Percentiles rank a stretch among this genome's conserved stretches.
Conservation (phyloP, 116 monocot genomes). For the Phalaenopsis hybrid region DNA sequence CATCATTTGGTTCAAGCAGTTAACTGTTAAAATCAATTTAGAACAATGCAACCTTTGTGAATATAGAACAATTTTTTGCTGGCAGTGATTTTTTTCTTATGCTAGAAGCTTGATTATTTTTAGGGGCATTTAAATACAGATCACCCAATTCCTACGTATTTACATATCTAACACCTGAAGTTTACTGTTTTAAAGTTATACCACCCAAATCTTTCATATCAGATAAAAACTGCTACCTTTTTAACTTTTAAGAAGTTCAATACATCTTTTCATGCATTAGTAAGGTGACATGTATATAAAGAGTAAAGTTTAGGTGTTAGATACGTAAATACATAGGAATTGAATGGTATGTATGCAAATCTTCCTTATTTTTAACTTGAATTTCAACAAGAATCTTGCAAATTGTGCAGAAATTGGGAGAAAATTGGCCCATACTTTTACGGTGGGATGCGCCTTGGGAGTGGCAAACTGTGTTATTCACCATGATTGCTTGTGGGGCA, state of each 20-base stretch:
- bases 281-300: too few species aligned
- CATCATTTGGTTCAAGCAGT: neutral
- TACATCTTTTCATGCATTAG: too few species aligned
- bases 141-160: too few species aligned
- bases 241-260: too few species aligned
- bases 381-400: neutral
- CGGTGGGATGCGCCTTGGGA: constrained; percentile 85
- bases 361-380: neutral
- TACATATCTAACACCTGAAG: too few species aligned
- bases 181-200: too few species aligned
- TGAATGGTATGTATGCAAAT: too few species aligned
- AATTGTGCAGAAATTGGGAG: constrained; percentile 26
- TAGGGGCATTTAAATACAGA: too few species aligned
- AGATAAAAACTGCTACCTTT: too few species aligned
- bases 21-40: neutral
- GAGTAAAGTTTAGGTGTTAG: too few species aligned
- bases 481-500: constrained; percentile 60
- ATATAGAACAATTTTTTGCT: neutral
- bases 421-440: constrained; percentile 54
- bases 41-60: neutral
- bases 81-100: neutral
- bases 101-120: neutral
- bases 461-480: constrained; percentile 79
- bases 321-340: too few species aligned
- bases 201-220: too few species aligned